Base-by-base conservation (phyloP, 805 yeast genomes). In the Lipomyces mesembrius region DNA sequence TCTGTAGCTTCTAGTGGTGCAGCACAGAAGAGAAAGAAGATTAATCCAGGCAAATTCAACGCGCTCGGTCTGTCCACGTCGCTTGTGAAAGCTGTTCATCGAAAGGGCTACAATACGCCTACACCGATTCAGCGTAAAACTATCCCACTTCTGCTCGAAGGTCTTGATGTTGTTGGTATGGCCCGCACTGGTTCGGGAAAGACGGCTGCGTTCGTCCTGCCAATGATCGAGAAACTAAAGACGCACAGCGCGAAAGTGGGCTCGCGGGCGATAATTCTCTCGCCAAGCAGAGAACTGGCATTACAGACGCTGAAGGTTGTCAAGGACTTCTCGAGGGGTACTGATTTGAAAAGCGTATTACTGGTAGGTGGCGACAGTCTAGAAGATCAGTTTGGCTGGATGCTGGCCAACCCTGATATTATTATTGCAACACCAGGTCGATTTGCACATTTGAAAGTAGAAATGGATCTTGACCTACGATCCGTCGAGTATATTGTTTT, bases 121-220 rank as follows among this genome's bases (percentile, higher is more conserved):
- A 95, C 99, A 0, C 99, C 99, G 1, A 95, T 95, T 77, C 99
- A 95, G 80, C 84, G 99, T 71, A 95, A 94, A 76, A 89, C 99
- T 2, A 91, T 95, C 66, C 99, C 99, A 0, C 82, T 92, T 63
- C 88, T 95, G 66, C 81, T 95, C 81, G 91, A 90, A 58, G 89
- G 87, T 63, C 84, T 96, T 75, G 99, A 95, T 79, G 96, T 95
- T 54, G 99, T 95, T 17, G 99, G 98, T 76, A 95, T 95, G 99
- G 99, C 99, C 17, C 85, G 99, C 75, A 95, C 99, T 0, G 99
- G 99, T 74, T 91, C 97, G 32, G 99, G 99, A 83, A 95, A 95
- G 77, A 95, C 99, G 0, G 99, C 99, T 8, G 98, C 99, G 0
- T 95, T 95, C 77, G 85, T 91, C 25, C 80, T 95, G 63, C 99